Evolutionary conservation across 1,139 yeast genomes (phyloP), one percentile per base, ranked within the genome.

Genomic region (Wickerhamomyces sp.): DNA sequence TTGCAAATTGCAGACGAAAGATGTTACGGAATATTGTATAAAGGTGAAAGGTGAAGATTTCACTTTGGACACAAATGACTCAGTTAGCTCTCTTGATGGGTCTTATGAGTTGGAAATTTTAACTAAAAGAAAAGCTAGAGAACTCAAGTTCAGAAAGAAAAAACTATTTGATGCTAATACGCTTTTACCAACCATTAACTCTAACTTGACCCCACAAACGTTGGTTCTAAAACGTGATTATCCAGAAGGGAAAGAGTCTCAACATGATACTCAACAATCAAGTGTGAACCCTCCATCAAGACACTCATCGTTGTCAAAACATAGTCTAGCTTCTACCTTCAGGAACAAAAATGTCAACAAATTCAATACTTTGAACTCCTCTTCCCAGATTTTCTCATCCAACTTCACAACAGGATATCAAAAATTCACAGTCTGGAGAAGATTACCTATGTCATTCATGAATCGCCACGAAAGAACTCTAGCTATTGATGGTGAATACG

Each of bases 401-500:
- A 31, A 42, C 2, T 33, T 47, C 19, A 42, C 38, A 8, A 44
- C 66, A 9, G 68, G 67, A 8, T 66, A 65, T 38, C 65, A 72
- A 46, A 75, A 72, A 48, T 78, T 90, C 77, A 82, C 78, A 31
- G 95, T 92, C 1, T 87, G 89, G 86, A 73, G 97, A 51, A 77
- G 94, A 44, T 92, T 89, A 55, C 88, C 81, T 37, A 79, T 90
- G 69, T 81, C 95, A 0, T 82, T 92, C 52, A 77, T 85, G 46
- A 79, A 81, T 42, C 75, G 89, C 39, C 87, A 88, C 45, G 96
- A 90, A 49, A 78, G 94, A 50, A 77, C 89, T 1, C 67, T 92
- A 36, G 90, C 95, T 2, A 76, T 92, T 32, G 97, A 92, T 60
- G 97, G 97, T 16, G 96, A 89, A 54, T 90, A 89, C 56, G 79